A percentile compares a stretch with the other conserved stretches of the same genome.
Evolutionary conservation across 169 alveolate species (phyloP).

Genomic region (Plasmodium fragile): DNA sequence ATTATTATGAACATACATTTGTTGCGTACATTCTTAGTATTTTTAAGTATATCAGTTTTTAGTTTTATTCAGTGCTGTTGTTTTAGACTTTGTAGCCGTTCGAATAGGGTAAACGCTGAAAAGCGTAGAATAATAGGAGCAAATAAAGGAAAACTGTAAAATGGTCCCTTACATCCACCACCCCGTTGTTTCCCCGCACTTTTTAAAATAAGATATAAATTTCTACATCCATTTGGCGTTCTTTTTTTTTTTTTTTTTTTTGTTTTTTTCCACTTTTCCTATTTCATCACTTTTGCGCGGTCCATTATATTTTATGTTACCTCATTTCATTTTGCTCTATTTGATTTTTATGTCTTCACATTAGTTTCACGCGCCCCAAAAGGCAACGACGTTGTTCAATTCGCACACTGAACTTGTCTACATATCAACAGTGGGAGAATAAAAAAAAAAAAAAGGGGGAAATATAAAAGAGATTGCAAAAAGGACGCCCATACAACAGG

Average conservation of each 20-base stretch:
- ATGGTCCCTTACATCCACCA: not conserved
- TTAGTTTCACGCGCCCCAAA: not conserved
- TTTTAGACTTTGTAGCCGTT: conserved; percentile 2
- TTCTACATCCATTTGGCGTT: conserved; percentile 13
- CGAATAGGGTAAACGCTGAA: not conserved
- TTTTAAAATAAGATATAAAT: conserved; percentile 33
- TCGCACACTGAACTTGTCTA: not conserved
- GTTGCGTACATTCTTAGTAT: not conserved
- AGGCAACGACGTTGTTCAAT: not conserved
- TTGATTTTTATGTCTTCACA: not conserved
- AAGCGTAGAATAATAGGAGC: not conserved
- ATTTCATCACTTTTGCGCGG: not conserved
- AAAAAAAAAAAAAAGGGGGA: not conserved
- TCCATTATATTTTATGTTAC: not conserved
- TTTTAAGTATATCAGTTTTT: not conserved
- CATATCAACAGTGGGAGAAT: not conserved
- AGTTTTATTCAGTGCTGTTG: not conserved
- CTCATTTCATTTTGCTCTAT: not conserved
- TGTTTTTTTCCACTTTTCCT: not conserved
- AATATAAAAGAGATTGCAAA: not conserved
- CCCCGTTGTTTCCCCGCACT: not conserved
- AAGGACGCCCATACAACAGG: not conserved
- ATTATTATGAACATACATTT: conserved; percentile 17
- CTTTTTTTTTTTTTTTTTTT: not conserved
- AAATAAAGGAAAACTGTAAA: conserved; percentile 6